These are phyloP conservation scores for Phanerodontia chrysosporium DNA, from an alignment of 768 basidiomycete species.

Conservation along the genomic window DNA sequence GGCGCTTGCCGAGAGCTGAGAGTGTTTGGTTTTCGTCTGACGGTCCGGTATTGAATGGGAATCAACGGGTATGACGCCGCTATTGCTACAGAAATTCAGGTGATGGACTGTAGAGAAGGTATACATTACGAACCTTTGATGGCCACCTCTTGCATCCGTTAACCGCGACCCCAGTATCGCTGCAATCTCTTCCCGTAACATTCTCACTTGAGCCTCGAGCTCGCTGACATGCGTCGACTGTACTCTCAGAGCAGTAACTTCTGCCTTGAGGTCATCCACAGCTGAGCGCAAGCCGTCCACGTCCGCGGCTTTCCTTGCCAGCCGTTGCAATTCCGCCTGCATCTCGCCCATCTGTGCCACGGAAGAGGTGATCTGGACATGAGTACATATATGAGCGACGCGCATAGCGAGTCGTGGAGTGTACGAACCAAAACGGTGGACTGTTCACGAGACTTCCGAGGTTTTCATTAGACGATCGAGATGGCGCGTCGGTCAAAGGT, in stretches of 20 bases:
- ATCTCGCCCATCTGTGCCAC: slow-evolving; percentile 45
- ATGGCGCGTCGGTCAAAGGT: not conserved
- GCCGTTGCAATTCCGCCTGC: slow-evolving; percentile 41
- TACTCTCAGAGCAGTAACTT: slow-evolving; percentile 29
- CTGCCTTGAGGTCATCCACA: slow-evolving; percentile 33
- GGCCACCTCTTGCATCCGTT: not conserved
- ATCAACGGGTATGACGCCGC: not conserved
- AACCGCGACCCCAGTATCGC: not conserved
- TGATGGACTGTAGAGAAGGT: no score
- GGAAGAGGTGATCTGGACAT: slow-evolving; percentile 34
- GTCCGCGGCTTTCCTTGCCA: slow-evolving; percentile 32
- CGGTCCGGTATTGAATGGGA: not conserved
- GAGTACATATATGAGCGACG: not conserved
- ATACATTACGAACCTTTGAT: not conserved
- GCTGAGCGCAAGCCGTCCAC: slow-evolving; percentile 32
- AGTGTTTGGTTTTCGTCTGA: slow-evolving; percentile 21
- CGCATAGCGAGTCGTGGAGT: not conserved
- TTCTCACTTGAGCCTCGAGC: slow-evolving; percentile 11
- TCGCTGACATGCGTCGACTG: slow-evolving; percentile 14
- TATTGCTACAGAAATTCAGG: no score
- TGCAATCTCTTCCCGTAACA: not conserved
- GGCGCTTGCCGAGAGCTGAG: slow-evolving; percentile 62
- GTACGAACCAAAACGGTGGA: not conserved
- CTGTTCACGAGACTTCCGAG: not conserved
- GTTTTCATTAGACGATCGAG: not conserved